These are phyloP conservation scores for Powellomyces hirtus DNA, from an alignment of 192 early-diverging fungal genomes.

Conservation along the genomic window DNA sequence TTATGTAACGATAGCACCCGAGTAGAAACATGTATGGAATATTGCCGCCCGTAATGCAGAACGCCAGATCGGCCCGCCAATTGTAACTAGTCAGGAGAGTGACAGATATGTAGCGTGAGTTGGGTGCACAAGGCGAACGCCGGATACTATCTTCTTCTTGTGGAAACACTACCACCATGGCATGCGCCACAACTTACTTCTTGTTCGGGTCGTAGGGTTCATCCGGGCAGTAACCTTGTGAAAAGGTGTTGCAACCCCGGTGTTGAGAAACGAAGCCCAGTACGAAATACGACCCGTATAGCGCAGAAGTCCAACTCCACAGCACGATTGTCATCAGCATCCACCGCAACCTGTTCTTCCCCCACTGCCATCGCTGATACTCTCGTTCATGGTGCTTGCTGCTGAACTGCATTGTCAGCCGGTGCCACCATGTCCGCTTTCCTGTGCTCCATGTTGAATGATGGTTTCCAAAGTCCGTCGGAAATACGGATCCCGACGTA, in stretches of 20 bases:
- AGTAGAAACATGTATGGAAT: constrained; percentile 4
- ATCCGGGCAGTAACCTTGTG: neutral
- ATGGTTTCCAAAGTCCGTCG: neutral
- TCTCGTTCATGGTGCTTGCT: constrained; percentile 9
- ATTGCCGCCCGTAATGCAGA: neutral
- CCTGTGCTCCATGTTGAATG: neutral
- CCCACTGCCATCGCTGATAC: constrained; percentile 13
- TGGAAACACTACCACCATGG: neutral
- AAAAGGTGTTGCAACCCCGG: neutral
- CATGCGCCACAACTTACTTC: neutral
- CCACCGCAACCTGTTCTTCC: constrained; percentile 9
- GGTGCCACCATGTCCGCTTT: neutral
- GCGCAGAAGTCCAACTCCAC: neutral
- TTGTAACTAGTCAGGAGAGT: neutral
- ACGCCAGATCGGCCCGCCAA: neutral
- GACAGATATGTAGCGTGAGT: neutral
- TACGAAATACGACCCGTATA: constrained; percentile 6
- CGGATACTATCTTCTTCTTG: neutral
- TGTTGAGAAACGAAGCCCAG: neutral
- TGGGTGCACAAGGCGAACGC: neutral
- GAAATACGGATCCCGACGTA: neutral
- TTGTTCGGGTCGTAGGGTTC: neutral
- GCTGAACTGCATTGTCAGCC: constrained; percentile 6
- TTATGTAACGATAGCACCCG: neutral
- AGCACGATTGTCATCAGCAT: neutral